A percentile compares a stretch with the other conserved stretches of the same genome.
These are phyloP conservation scores for Penicillium subrubescens DNA, from an alignment of 495 filamentous ascomycete species.

Conservation along the genomic window DNA sequence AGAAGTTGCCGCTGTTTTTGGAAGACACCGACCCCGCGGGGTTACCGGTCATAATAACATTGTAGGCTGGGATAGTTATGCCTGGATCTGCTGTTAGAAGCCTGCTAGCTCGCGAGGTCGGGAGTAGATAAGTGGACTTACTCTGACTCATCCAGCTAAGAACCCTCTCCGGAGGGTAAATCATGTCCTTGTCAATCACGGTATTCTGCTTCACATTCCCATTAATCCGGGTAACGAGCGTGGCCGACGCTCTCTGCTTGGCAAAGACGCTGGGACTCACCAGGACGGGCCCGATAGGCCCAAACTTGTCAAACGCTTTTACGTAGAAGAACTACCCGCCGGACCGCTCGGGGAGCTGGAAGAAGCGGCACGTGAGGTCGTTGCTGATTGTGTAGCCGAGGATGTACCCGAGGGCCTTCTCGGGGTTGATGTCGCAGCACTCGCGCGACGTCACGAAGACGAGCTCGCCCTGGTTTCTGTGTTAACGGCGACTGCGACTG, in stretches of 20 bases:
- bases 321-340: slow-evolving; percentile 49
- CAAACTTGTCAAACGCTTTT: slow-evolving; percentile 52
- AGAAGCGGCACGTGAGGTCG: slow-evolving; percentile 47
- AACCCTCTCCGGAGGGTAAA: slow-evolving; percentile 13
- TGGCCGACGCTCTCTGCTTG: slow-evolving; percentile 24
- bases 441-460: slow-evolving; percentile 41
- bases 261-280: slow-evolving; percentile 28
- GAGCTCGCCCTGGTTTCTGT: slow-evolving; percentile 30
- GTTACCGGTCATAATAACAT: slow-evolving; percentile 10
- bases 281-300: slow-evolving; percentile 46
- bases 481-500: background rate
- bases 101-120: background rate
- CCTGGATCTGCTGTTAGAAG: slow-evolving; percentile 33
- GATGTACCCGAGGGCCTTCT: slow-evolving; percentile 38
- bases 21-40: slow-evolving; percentile 13
- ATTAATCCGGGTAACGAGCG: slow-evolving; percentile 39
- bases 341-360: slow-evolving; percentile 37
- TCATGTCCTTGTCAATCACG: slow-evolving; percentile 23
- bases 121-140: background rate
- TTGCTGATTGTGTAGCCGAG: slow-evolving; percentile 51
- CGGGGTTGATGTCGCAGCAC: slow-evolving; percentile 34
- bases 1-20: slow-evolving; percentile 9
- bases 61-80: slow-evolving; percentile 66
- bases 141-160: slow-evolving; percentile 27
- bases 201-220: slow-evolving; percentile 38